Percentiles rank a stretch among this genome's conserved stretches.
These are phyloP conservation scores for Cladosporium halotolerans DNA, from an alignment of 2,329 filamentous ascomycete genomes.

Conservation along the genomic window DNA sequence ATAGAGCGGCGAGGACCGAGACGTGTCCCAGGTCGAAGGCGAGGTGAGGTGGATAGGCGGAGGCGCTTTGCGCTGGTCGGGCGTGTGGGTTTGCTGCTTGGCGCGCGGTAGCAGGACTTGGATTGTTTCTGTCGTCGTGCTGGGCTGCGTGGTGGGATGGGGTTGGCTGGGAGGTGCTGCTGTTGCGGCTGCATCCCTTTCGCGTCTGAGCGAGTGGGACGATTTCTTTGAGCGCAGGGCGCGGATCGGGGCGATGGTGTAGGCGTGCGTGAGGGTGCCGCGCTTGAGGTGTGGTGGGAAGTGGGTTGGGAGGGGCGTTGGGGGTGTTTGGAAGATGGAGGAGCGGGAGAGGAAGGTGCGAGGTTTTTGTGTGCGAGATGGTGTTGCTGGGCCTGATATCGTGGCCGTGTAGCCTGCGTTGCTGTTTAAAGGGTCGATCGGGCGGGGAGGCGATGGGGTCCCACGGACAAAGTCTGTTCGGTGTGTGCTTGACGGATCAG, in stretches of 20 bases:
- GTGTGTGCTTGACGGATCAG: constrained; percentile 19
- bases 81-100: constrained; percentile 15
- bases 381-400: constrained; percentile 17
- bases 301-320: constrained; percentile 21
- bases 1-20: constrained; percentile 5
- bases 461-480: constrained; percentile 30
- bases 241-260: constrained; percentile 27
- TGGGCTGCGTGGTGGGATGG: neutral
- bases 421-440: constrained; percentile 7
- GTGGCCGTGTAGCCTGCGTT: constrained; percentile 2
- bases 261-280: constrained; percentile 27
- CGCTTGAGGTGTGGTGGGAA: constrained; percentile 28
- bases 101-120: constrained; percentile 27
- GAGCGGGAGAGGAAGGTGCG: constrained; percentile 23
- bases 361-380: constrained; percentile 16
- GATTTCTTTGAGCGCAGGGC: constrained; percentile 27
- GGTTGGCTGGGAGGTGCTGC: constrained; percentile 8
- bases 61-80: constrained; percentile 14
- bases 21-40: constrained; percentile 3
- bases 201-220: constrained; percentile 27
- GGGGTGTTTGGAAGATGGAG: constrained; percentile 19
- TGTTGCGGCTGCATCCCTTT: constrained; percentile 19
- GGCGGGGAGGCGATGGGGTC: constrained; percentile 25
- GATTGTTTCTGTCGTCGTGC: constrained; percentile 37
- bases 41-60: neutral